Base-by-base conservation (phyloP, 768 basidiomycete species). In the Strobilomyces echinocephalus region DNA sequence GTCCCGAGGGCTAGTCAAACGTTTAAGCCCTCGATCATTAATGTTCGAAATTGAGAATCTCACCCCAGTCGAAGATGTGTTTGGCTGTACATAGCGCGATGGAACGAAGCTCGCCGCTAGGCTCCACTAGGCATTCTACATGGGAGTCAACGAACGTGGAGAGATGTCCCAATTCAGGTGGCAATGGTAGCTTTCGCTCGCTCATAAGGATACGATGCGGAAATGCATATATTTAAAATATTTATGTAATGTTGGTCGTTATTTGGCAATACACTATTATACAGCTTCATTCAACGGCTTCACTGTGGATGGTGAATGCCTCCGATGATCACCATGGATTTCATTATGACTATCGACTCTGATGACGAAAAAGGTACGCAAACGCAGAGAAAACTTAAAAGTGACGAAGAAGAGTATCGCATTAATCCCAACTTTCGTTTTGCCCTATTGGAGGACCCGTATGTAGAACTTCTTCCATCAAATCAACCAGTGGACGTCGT, bases 371-470 rank as follows among this genome's bases (percentile, higher is more conserved):
- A 81, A 31, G 58, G 53, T n/a, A 56, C 64, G 20, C 56, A 24
- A 41, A 62, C 57, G 24, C 57, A 60, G 5, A 60, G 59, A 34
- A 64, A 59, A 40, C 61, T 63, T 49, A 34, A 54, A 9, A 63
- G 69, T 50, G 70, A 73, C 28, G 70, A 69, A 44, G 86, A 85
- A 35, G 84, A 82, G 33, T 76, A 74, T 35, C 79, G 76, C 52
- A 76, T 97, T 36, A 80, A 95, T 69, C 88, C 88, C 14, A 85
- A 87, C 50, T 92, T 95, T 65, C 76, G 79, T 33, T 95, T 97
- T 64, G 91, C 93, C 69, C 61, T 86, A 15, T 79, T 78, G 38
- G 88, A 83, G 30, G 88, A 91, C 65, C 82, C 81, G 24, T 87
- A 87, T 58, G 64, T 69, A 15, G 83, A 87, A 39, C 68, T 84